These are phyloP conservation scores for Thymus quinquecostatus DNA, from an alignment of 257 asterid species.

Conservation along the genomic window DNA sequence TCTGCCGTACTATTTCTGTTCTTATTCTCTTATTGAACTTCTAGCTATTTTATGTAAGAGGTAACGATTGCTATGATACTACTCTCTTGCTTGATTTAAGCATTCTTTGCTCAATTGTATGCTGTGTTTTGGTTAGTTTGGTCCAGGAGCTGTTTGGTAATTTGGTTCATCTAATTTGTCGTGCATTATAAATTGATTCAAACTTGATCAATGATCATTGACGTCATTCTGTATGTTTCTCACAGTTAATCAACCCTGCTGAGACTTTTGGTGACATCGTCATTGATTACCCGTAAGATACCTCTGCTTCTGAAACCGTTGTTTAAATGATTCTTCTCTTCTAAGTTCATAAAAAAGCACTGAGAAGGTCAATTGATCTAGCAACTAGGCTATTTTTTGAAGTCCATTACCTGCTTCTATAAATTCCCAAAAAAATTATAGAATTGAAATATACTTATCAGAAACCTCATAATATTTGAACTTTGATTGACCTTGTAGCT, in stretches of 20 bases:
- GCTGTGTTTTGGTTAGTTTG: conserved; percentile 6
- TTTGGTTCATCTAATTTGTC: conserved; percentile 9
- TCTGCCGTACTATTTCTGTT: conserved; percentile 8
- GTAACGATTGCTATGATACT: conserved; percentile 24
- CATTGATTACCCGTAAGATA: conserved; percentile 96
- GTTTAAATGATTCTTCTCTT: conserved; percentile 11
- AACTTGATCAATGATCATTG: conserved; percentile 24
- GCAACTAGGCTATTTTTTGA: conserved; percentile 7
- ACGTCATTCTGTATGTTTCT: conserved; percentile 37
- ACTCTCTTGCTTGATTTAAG: conserved; percentile 16
- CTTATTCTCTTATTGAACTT: conserved; percentile 11
- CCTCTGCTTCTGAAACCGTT: conserved; percentile 36
- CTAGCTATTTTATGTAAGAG: conserved; percentile 15
- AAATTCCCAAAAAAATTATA: conserved; percentile 7
- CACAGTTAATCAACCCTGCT: conserved; percentile 93
- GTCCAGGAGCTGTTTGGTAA: neutral
- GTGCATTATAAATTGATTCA: neutral
- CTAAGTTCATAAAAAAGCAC: conserved; percentile 23
- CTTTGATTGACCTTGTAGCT: conserved; percentile 55
- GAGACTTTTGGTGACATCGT: conserved; percentile 99
- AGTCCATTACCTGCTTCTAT: neutral
- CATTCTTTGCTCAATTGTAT: conserved; percentile 11
- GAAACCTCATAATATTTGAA: conserved; percentile 20
- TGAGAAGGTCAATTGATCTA: conserved; percentile 20
- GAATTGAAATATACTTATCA: neutral